phyloP scores from a whole-genome alignment of 2,329 filamentous ascomycete species.

The Dissoconium aciculare region DNA sequence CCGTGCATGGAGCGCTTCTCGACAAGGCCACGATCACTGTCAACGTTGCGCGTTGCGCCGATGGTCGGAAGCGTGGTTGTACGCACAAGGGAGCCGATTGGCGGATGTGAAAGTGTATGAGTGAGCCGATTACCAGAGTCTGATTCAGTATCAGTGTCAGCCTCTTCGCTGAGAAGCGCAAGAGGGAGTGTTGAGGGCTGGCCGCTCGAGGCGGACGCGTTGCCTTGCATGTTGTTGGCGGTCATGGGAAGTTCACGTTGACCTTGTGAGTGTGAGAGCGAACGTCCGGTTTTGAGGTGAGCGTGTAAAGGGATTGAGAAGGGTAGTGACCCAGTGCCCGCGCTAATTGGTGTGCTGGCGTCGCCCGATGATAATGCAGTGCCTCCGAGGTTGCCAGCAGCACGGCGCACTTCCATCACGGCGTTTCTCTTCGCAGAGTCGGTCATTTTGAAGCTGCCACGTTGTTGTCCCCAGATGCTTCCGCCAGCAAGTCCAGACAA shows the following conservation, averaged over 20 bases:
- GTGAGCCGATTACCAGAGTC: conserved; percentile 15
- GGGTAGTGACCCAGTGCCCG: conserved; percentile 47
- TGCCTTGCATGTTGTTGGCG: conserved; percentile 3
- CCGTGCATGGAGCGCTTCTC: conserved; percentile 21
- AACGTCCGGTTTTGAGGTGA: conserved; percentile 82
- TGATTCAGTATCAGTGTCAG: conserved; percentile 16
- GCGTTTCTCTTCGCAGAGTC: conserved; percentile 17
- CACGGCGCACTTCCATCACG: conserved; percentile 9
- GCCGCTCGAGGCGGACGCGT: conserved; percentile 8
- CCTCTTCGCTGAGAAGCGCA: conserved; percentile 19
- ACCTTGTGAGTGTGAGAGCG: conserved; percentile 75
- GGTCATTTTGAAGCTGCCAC: conserved; percentile 21
- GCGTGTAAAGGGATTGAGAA: conserved; percentile 81
- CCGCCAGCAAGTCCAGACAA: conserved; percentile 30
- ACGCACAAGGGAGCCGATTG: conserved; percentile 18
- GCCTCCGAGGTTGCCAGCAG: conserved; percentile 3
- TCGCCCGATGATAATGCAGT: conserved; percentile 18
- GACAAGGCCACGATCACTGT: too few relatives aligned
- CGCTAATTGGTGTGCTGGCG: conserved; percentile 23
- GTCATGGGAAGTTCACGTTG: conserved; percentile 15
- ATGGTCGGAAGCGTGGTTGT: conserved; percentile 19
- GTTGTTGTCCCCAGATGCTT: conserved; percentile 20
- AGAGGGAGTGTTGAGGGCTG: conserved; percentile 15
- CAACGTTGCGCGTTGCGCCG: too few relatives aligned
- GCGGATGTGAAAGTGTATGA: conserved; percentile 21